Evolutionary conservation across 768 basidiomycete species (phyloP), one percentile per base, ranked within the genome.

Genomic region (Suillus paluster): DNA sequence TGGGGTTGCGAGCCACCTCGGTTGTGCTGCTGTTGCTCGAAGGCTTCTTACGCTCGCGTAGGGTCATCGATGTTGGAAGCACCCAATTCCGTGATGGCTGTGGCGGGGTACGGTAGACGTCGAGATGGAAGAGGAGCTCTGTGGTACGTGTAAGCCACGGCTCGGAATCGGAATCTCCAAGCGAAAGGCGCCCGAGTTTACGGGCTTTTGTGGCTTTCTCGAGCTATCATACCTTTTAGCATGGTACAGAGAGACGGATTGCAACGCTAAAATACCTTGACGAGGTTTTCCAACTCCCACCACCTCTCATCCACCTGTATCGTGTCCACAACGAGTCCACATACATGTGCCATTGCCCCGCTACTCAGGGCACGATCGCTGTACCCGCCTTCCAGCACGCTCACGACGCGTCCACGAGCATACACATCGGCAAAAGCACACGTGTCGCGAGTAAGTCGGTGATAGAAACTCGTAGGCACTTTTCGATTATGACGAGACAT

Each of bases 401-500:
- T 95, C 42, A 99, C 81, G 6, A 97, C 67, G 45, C 87, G 83
- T 0, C 95, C 94, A 1, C 73, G 68, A 0, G 92, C 86, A 64
- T 87, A 87, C 49, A 73, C 65, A 30, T 90, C 83, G 8, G 90
- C 88, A 60, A 99, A 83, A 0, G 67, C 71, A 57, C 84, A 79
- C 0, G 86, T 85, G 66, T 97, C 94, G 5, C 76, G 80, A 0
- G 94, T 87, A 68, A 98, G 97, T 11, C 86, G 89, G 67, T 89
- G 78, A 73, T 91, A 99, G 75, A 97, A 97, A 0, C 87, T 86
- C 0, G 87, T 81, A 0, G 96, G 96, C 0, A 98, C 94, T 64
- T 90, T 90, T n/a, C 95, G 88, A 41, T 86, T 83, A 71, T 99
- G 96, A 17, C 97, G 81, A 27, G 93, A 94, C 97, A 99, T 99